These are phyloP conservation scores for Ophioceras dolichostomum DNA, from an alignment of 2,329 filamentous ascomycete species.

Conservation along the genomic window DNA sequence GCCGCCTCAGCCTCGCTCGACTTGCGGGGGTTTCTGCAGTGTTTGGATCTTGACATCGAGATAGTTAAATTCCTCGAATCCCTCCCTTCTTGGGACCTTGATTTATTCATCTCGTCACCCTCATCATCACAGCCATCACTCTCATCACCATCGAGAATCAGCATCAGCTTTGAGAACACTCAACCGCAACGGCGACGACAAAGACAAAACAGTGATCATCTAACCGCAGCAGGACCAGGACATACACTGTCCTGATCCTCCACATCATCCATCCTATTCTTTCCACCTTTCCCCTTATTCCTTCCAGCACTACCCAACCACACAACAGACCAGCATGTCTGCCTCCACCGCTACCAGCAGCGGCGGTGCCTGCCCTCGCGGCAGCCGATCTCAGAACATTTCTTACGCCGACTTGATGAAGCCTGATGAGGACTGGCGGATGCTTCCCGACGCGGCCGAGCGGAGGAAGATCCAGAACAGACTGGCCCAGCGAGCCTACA, in stretches of 20 bases:
- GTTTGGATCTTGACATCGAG: neutral
- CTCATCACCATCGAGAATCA: neutral
- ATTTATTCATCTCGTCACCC: neutral
- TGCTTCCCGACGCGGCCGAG: constrained; percentile 3
- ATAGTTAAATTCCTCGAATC: neutral
- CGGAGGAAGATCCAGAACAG: constrained; percentile 4
- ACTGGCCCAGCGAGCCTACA: constrained; percentile 4
- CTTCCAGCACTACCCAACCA: neutral
- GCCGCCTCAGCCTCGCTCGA: neutral
- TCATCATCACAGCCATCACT: neutral
- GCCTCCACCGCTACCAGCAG: neutral
- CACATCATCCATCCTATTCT: neutral
- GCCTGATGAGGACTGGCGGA: constrained; percentile 4
- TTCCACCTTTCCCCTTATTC: neutral
- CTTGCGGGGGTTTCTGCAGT: neutral
- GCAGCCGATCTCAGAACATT: constrained; percentile 1
- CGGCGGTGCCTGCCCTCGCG: neutral
- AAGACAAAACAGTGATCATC: neutral
- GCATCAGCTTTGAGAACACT: neutral
- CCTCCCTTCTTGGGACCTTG: neutral
- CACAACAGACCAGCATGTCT: too few species aligned
- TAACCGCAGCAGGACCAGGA: too few species aligned
- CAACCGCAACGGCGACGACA: neutral
- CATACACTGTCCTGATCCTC: too few species aligned
- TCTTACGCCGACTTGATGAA: constrained; percentile 4